Evolutionary conservation across 2,329 filamentous ascomycete species (phyloP), one percentile per base, ranked within the genome.

Genomic region (Coniella vitis): DNA sequence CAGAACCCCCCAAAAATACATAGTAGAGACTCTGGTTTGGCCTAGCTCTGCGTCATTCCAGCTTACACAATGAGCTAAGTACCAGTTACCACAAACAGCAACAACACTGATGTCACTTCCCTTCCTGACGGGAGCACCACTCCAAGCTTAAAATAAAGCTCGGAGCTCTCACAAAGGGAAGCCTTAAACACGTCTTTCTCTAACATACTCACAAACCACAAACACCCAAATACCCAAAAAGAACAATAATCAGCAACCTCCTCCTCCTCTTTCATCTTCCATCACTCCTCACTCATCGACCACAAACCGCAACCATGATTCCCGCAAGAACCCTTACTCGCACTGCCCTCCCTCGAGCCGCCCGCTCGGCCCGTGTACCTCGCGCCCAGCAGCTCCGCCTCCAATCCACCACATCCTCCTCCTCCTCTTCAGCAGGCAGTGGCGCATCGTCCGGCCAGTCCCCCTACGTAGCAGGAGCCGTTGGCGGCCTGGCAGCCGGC

Each of bases 341-440:
- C 14, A 40, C 43, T 5, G 36, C 46, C n/a, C 38, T 53, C n/a
- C 48, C 47, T 14, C 35, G 39, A 13, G 48, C 48, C 34, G 40
- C 48, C 9, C 51, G 51, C 14, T 32, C 44, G 4, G 36, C 38
- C n/a, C 49, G 35, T 17, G 44, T 19, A 4, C 43, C 43, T 31
- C 38, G 39, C 10, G 36, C 40, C 12, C 41, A 43, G 14, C 51
- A 51, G 17, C 9, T 44, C 29, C 52, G 52, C 19, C 32, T 54
- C 13, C 46, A 54, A 16, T 52, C 49, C 31, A 54, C 49, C n/a
- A 49, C 45, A 13, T 12, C 47, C 40, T 46, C 49, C 3, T 49
- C 49, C n/a, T 43, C 49, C 1, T 47, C 49, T 8, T 38, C 36
- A 10, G 20, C 38, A 16, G 21, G 43, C 37, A 39, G 38, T n/a